Evolutionary conservation across 768 basidiomycete species (phyloP), one percentile per base, ranked within the genome.

Genomic region (Fistulinella prunicolor): DNA sequence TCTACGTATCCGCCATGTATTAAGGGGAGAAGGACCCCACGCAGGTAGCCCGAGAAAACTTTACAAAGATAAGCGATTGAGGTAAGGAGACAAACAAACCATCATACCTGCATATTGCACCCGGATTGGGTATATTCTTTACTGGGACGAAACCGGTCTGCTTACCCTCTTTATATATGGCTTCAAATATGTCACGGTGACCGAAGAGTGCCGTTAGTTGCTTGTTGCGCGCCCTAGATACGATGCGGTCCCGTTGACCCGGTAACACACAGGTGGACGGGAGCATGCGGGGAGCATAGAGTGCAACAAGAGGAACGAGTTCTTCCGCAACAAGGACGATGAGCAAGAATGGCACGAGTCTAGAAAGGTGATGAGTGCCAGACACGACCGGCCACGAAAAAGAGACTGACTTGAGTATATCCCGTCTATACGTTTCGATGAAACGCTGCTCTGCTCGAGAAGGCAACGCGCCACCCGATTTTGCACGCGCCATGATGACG

Each of bases 231-330:
- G 75, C 65, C 70, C 81, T 73, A 64, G 74, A 53, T 63, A 73
- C 61, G 69, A 85, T 73, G 70, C 92, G 70, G 71, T 85, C 63
- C 61, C 73, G 81, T 69, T 94, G 91, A 12, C 86, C 83, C 2
- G 91, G 87, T 6, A 94, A 77, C 46, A 93, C 76, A 61, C 89
- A 92, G 0, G 91, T 93, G 3, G 89, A 92, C 1, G 91, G 91
- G 22, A 94, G 80, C 71, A 90, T 77, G 61, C 78, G 80, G 2
- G 91, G 91, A n/a, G 80, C 83, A 59, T 89, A 93, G 51, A 94
- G 79, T 22, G 89, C 89, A 52, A 92, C 79, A 52, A 94, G 75
- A 13, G 91, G 91, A 46, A 94, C 79, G 28, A 86, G 63, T 66
- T 94, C 91, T 65, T 94, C 91, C 1, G 89, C 71, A 13, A 92